A percentile compares a stretch with the other conserved stretches of the same genome.
phyloP scores from a whole-genome alignment of 352 stramenopile species.

The Blastocystis sp. region DNA sequence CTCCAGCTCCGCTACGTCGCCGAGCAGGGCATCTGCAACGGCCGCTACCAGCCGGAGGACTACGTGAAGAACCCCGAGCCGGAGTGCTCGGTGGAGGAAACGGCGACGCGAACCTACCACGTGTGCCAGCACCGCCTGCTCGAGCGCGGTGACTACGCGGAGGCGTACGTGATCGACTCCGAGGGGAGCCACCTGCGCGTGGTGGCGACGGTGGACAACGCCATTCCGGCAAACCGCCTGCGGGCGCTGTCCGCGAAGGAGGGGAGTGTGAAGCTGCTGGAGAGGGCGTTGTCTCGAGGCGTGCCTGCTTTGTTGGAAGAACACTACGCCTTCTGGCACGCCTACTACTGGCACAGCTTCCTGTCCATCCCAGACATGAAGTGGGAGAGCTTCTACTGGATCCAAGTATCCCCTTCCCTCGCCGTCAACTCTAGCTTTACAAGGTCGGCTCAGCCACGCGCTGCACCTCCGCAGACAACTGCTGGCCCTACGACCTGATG shows the following conservation, averaged over 20 bases:
- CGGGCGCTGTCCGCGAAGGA: background rate
- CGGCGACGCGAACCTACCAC: background rate
- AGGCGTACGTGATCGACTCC: slow-evolving; percentile 13
- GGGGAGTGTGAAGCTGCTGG: background rate
- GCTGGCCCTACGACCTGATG: slow-evolving; percentile 65
- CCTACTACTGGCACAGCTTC: slow-evolving; percentile 26
- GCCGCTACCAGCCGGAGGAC: slow-evolving; percentile 29
- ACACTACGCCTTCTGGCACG: slow-evolving; percentile 58
- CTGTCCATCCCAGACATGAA: slow-evolving; percentile 55
- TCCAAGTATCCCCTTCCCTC: background rate
- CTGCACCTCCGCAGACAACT: slow-evolving; percentile 45
- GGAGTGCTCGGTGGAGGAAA: background rate
- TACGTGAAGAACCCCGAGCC: slow-evolving; percentile 57
- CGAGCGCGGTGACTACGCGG: slow-evolving; percentile 26
- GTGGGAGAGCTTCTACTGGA: slow-evolving; percentile 63
- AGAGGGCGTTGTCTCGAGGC: background rate
- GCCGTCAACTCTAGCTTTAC: slow-evolving; percentile 8
- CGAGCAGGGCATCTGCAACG: slow-evolving; percentile 48
- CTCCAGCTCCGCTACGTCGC: slow-evolving; percentile 21
- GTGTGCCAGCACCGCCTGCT: slow-evolving; percentile 49
- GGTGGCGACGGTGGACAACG: slow-evolving; percentile 40
- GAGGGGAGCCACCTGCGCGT: background rate
- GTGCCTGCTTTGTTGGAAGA: background rate
- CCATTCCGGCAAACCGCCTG: slow-evolving; percentile 11
- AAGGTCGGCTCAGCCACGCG: slow-evolving; percentile 47